phyloP scores from a whole-genome alignment of 305 asterid species.

The Ilex paraguariensis region DNA sequence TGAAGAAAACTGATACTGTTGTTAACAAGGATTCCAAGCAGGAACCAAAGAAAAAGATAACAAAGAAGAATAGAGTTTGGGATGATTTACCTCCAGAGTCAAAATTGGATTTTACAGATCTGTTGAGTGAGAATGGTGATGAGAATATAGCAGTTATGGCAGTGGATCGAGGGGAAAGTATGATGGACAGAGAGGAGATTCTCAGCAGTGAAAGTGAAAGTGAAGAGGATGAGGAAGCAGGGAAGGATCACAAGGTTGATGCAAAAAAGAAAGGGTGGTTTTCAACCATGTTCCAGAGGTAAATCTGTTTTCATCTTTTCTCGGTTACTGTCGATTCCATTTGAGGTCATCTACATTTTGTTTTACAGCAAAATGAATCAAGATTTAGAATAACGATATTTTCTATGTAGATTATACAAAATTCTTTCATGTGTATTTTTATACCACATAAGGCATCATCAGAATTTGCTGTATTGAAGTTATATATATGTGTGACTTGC shows the following conservation, averaged over 20 bases:
- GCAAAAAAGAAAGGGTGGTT: conserved; percentile 83
- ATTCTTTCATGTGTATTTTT: no score
- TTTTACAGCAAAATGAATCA: no score
- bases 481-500: no score
- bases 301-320: conserved; percentile 10
- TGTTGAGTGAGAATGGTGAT: conserved; percentile 63
- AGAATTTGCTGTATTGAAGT: no score
- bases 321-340: background rate
- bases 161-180: conserved; percentile 71
- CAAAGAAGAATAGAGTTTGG: conserved; percentile 83
- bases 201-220: conserved; percentile 72
- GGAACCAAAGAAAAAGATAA: conserved; percentile 62
- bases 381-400: no score
- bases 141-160: conserved; percentile 48
- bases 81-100: conserved; percentile 61
- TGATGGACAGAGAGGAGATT: conserved; percentile 94
- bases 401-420: no score
- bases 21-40: conserved; percentile 55
- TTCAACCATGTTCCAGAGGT: conserved; percentile 93
- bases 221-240: conserved; percentile 57
- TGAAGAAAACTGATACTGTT: conserved; percentile 52
- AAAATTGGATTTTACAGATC: conserved; percentile 83
- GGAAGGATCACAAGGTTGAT: conserved; percentile 41
- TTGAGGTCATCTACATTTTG: no score
- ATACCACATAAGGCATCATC: no score